These are phyloP conservation scores for Nakaseomyces kungkrabaensis DNA, from an alignment of 1,139 yeast species.

Conservation along the genomic window DNA sequence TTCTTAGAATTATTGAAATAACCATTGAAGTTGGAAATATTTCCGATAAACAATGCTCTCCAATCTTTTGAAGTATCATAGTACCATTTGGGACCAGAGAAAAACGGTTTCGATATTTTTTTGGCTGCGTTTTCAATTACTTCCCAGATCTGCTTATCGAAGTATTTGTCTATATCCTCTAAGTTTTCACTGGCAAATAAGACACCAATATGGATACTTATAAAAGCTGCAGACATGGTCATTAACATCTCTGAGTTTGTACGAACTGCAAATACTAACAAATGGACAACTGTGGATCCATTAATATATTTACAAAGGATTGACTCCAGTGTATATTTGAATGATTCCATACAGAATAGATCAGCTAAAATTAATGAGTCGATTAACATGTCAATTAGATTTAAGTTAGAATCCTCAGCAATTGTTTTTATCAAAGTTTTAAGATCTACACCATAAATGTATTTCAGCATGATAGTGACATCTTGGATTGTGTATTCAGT, in stretches of 20 bases:
- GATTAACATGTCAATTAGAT: slow-evolving; percentile 36
- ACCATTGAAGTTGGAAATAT: slow-evolving; percentile 37
- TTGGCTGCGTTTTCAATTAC: slow-evolving; percentile 24
- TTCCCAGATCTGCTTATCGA: slow-evolving; percentile 27
- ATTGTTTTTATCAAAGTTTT: slow-evolving; percentile 39
- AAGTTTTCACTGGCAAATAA: slow-evolving; percentile 44
- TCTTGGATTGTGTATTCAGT: slow-evolving; percentile 36
- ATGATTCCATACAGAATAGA: slow-evolving; percentile 48
- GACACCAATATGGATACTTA: slow-evolving; percentile 56
- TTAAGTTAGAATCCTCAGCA: slow-evolving; percentile 1
- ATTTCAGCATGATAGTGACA: slow-evolving; percentile 43
- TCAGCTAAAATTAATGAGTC: slow-evolving; percentile 58
- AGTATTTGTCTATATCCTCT: slow-evolving; percentile 16
- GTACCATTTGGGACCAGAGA: slow-evolving; percentile 23
- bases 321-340: slow-evolving; percentile 54
- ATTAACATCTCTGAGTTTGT: slow-evolving; percentile 47
- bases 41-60: slow-evolving; percentile 26
- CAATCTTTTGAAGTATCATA: slow-evolving; percentile 16
- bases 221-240: slow-evolving; percentile 55
- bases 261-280: slow-evolving; percentile 46
- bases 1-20: slow-evolving; percentile 39
- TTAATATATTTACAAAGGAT: slow-evolving; percentile 50
- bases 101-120: slow-evolving; percentile 13
- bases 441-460: slow-evolving; percentile 43
- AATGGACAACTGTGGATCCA: slow-evolving; percentile 49